phyloP scores from a whole-genome alignment of 345 rosid genomes.

The Eucalyptus cloeziana region DNA sequence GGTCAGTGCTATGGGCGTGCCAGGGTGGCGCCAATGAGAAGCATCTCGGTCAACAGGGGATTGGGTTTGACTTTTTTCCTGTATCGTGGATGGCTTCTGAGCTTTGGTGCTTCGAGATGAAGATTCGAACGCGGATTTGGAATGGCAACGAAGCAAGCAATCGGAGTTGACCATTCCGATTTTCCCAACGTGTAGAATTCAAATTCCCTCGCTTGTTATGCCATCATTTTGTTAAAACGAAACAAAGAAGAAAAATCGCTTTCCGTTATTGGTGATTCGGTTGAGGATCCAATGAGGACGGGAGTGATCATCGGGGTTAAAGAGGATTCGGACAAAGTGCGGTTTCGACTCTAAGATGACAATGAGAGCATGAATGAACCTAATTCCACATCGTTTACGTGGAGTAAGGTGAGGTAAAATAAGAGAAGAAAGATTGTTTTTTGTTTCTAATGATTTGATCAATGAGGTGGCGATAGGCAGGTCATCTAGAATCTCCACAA shows the following conservation, averaged over 20 bases:
- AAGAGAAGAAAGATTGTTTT: neutral
- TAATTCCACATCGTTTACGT: no score
- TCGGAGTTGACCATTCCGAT: neutral
- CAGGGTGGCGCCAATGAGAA: neutral
- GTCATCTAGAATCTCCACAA: neutral
- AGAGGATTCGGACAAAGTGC: no score
- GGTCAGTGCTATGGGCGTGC: neutral
- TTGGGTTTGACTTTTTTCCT: neutral
- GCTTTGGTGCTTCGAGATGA: neutral
- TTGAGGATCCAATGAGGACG: no score
- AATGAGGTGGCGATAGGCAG: neutral
- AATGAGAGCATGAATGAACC: no score
- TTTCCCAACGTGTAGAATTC: neutral
- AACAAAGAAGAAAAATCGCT: neutral
- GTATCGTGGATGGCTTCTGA: neutral
- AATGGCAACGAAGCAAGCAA: neutral
- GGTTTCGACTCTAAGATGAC: no score
- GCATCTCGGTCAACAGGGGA: neutral
- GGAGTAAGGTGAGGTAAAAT: no score
- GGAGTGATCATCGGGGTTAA: no score
- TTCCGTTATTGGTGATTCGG: accelerated
- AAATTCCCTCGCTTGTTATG: neutral
- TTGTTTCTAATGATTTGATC: neutral
- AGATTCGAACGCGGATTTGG: neutral
- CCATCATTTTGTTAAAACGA: neutral